Evolutionary conservation across 495 filamentous ascomycete genomes (phyloP).

Genomic region (Penicillium chermesinum): DNA sequence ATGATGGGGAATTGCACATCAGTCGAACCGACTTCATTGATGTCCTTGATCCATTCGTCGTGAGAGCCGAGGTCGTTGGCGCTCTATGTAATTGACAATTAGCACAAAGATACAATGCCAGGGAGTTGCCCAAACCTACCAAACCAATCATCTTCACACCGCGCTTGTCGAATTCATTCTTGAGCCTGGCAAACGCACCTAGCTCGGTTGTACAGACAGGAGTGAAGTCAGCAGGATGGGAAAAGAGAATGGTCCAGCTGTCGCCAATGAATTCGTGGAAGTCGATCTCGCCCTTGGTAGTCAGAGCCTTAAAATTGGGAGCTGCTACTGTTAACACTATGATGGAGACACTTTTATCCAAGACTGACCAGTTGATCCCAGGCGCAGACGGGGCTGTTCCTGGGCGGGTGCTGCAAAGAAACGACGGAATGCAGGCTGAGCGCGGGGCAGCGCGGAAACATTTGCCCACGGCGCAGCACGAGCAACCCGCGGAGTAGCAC

Average conservation of each 20-base stretch:
- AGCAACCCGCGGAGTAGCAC: conserved; percentile 20
- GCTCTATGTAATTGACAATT: conserved; percentile 20
- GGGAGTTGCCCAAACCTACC: conserved; percentile 29
- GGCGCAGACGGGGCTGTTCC: conserved; percentile 57
- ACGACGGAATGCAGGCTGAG: conserved; percentile 30
- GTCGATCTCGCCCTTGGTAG: conserved; percentile 62
- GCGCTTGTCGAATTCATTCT: conserved; percentile 56
- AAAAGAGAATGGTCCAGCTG: conserved; percentile 63
- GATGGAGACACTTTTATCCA: too few species aligned
- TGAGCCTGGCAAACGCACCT: conserved; percentile 60
- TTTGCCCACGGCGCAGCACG: conserved; percentile 22
- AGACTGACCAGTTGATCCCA: conserved; percentile 47
- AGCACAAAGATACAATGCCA: conserved; percentile 45
- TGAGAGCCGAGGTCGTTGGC: conserved; percentile 52
- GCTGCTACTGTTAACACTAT: conserved; percentile 24
- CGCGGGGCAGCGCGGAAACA: conserved; percentile 19
- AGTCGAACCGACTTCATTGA: conserved; percentile 82
- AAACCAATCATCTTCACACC: conserved; percentile 65
- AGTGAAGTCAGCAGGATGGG: conserved; percentile 66
- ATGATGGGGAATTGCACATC: conserved; percentile 92
- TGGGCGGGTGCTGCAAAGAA: conserved; percentile 26
- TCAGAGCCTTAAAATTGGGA: conserved; percentile 61
- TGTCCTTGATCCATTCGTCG: conserved; percentile 85
- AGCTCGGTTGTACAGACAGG: conserved; percentile 68
- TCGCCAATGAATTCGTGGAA: conserved; percentile 57